Base-by-base conservation (phyloP, 192 early-diverging fungal species). In the Tieghemiomyces parasiticus region DNA sequence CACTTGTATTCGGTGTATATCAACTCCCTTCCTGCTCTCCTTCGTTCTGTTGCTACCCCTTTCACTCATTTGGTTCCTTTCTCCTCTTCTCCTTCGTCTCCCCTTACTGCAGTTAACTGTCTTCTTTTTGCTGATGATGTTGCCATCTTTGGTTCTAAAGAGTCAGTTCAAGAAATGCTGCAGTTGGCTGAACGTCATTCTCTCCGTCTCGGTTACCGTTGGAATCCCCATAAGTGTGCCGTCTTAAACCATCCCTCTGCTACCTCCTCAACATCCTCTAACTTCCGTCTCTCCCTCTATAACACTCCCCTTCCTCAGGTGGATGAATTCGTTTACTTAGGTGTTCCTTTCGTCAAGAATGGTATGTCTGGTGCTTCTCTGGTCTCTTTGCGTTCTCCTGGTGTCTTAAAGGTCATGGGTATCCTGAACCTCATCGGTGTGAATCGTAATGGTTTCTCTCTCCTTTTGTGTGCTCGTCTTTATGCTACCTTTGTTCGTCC, bases 1-100 rank as follows among this genome's bases (percentile, higher is more conserved):
- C 53, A 47, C 20, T 25, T 67, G 0, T 63, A 67, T 33, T 67
- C 66, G 2, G 30, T 67, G 2, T 67, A 58, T 33, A 67, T 67
- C 8, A 59, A 63, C 33, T 31, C 33, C 9, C 66, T 67, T 0
- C 62, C 66, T 1, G 14, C 0, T 6, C 25, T 31, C 29, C 35
- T 67, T 16, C 45, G 56, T 0, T 12, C 8, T 1, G 42, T 47
- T 32, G 4, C 58, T 1, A 0, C 22, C 10, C 44, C 1, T 1
- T 38, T 45, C n/a, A 46, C 2, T 3, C 46, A 16, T 2, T 33
- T 52, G 0, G 45, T 25, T 42, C 35, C 20, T 29, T 9, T n/a
- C 44, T 19, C 29, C 33, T 19, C 4, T 10, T 38, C 6, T 22
- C 22, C 8, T 50, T 13, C 8, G 8, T 22, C 48, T 22, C 48